Conservation (phyloP, 805 yeast species). For the Metschnikowia lunata region DNA sequence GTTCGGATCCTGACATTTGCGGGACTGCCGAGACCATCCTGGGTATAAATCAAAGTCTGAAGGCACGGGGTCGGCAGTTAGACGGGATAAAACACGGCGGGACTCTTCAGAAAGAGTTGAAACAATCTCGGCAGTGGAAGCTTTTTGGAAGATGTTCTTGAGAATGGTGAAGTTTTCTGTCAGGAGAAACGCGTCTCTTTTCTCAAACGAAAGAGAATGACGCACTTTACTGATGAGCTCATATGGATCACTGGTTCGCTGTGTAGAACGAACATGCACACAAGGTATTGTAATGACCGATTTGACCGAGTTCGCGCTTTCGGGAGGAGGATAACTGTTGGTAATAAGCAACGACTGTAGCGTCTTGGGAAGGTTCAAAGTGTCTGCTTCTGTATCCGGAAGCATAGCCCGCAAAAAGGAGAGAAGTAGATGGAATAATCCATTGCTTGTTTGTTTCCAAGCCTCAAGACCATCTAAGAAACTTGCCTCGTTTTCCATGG, state of each 20-base stretch:
- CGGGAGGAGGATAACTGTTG: conserved; percentile 59
- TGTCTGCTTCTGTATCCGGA: conserved; percentile 57
- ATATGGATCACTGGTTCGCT: conserved; percentile 43
- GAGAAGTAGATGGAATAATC: conserved; percentile 73
- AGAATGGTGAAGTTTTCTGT: conserved; percentile 75
- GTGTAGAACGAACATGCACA: conserved; percentile 54
- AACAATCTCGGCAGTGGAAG: conserved; percentile 49
- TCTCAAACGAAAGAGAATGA: conserved; percentile 59
- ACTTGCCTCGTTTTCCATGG: conserved; percentile 26
- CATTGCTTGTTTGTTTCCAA: conserved; percentile 82
- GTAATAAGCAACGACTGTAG: conserved; percentile 61
- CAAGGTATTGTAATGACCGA: conserved; percentile 54
- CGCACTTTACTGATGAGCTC: conserved; percentile 53
- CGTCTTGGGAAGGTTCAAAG: conserved; percentile 58
- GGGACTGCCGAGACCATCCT: conserved; percentile 29
- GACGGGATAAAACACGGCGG: conserved; percentile 46
- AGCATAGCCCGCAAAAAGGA: conserved; percentile 77
- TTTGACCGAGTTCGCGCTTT: conserved; percentile 28
- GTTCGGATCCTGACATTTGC: conserved; percentile 11
- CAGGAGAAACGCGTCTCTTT: conserved; percentile 64
- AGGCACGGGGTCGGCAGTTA: conserved; percentile 33
- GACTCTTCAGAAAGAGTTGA: conserved; percentile 72
- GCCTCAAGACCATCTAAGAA: conserved; percentile 68
- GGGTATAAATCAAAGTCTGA: conserved; percentile 37
- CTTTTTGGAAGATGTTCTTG: conserved; percentile 63